Conservation (phyloP, 1,284 basidiomycete genomes). For the Apiotrichum gracile region DNA sequence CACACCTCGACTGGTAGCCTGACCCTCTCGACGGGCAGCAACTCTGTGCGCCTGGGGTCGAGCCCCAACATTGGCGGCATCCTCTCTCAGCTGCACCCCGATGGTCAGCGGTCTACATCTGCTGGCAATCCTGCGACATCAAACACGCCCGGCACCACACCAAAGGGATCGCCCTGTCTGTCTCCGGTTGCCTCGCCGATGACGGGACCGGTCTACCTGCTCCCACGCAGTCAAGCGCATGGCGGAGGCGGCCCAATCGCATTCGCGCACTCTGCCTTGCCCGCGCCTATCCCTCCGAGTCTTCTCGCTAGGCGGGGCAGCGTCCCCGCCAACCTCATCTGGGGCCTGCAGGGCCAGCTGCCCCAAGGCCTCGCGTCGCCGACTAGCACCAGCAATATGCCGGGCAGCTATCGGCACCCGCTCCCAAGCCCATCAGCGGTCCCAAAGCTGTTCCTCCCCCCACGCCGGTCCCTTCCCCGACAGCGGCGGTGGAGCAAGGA, state of each 20-base stretch:
- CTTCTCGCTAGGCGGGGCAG: constrained; percentile 24
- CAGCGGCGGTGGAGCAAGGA: background rate
- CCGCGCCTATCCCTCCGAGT: constrained; percentile 24
- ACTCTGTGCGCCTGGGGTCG: background rate
- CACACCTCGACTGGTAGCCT: constrained; percentile 8
- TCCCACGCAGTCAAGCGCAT: background rate
- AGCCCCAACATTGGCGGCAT: background rate
- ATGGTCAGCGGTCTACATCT: background rate
- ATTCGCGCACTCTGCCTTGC: constrained; percentile 20
- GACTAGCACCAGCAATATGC: background rate
- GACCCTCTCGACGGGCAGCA: background rate
- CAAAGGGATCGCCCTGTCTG: background rate
- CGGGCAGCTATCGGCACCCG: background rate
- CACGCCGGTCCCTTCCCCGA: background rate
- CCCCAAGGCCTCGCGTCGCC: background rate
- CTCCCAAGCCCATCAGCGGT: background rate
- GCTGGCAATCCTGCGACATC: background rate
- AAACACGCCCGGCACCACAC: background rate
- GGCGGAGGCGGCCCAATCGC: constrained; percentile 8
- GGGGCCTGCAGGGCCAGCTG: background rate
- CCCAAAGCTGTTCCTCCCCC: background rate
- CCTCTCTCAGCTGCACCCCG: background rate
- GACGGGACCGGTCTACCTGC: background rate
- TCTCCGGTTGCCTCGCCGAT: background rate
- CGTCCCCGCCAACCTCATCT: background rate